Evolutionary conservation across 2,329 filamentous ascomycete genomes (phyloP).

Genomic region (Stemphylium lycopersici): DNA sequence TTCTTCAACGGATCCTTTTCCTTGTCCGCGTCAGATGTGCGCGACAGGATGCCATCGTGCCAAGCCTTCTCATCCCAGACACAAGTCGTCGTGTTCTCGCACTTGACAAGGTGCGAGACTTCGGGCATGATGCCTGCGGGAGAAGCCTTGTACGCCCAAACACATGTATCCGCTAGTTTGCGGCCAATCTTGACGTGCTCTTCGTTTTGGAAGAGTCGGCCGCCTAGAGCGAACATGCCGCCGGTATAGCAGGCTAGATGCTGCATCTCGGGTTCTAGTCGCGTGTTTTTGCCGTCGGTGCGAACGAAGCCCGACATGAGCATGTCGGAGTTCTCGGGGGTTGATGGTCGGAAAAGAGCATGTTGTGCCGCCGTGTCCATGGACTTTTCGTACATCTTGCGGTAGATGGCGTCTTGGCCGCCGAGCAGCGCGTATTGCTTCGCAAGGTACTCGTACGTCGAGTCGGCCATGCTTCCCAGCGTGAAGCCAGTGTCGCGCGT

Average conservation of each 20-base stretch:
- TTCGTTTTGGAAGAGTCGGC: constrained; percentile 62
- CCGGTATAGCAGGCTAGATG: constrained; percentile 67
- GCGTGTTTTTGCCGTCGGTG: constrained; percentile 35
- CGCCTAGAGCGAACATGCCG: constrained; percentile 67
- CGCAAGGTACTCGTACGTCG: constrained; percentile 49
- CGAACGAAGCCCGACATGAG: constrained; percentile 54
- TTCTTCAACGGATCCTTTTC: constrained; percentile 42
- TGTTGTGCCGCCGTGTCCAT: constrained; percentile 53
- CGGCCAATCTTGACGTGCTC: constrained; percentile 62
- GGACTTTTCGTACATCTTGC: constrained; percentile 62
- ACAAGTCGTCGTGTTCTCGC: constrained; percentile 52
- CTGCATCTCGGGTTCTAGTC: constrained; percentile 59
- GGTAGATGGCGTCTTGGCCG: constrained; percentile 54
- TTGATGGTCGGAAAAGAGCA: constrained; percentile 58
- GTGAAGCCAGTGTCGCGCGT: constrained; percentile 48
- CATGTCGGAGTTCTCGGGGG: constrained; percentile 53
- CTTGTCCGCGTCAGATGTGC: constrained; percentile 25
- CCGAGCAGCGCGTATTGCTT: constrained; percentile 51
- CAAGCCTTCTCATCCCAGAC: constrained; percentile 62
- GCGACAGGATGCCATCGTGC: constrained; percentile 48
- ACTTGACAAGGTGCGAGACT: constrained; percentile 60
- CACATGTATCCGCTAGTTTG: constrained; percentile 65
- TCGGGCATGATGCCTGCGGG: constrained; percentile 68
- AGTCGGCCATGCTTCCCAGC: constrained; percentile 48
- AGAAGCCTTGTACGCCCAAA: constrained; percentile 66